Evolutionary conservation across 345 rosid species (phyloP).

Genomic region (Eucalyptus caleyi): DNA sequence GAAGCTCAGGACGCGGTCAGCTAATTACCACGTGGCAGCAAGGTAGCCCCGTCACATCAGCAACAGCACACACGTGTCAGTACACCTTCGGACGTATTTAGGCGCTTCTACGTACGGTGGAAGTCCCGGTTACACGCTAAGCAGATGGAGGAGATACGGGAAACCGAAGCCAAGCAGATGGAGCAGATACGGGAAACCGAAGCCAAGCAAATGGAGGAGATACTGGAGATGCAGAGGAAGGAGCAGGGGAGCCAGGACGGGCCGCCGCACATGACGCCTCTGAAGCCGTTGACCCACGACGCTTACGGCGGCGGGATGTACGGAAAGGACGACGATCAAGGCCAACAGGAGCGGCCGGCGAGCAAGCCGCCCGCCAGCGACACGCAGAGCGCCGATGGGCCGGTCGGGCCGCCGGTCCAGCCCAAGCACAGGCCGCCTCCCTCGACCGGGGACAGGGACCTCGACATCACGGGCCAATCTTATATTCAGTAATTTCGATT

Average conservation of each 20-base stretch:
- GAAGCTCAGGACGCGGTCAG: not conserved
- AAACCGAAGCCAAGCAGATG: not conserved
- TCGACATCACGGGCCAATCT: conserved; percentile 60
- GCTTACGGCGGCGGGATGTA: conserved; percentile 69
- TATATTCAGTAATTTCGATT: conserved; percentile 33
- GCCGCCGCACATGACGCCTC: conserved; percentile 27
- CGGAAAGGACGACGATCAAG: conserved; percentile 33
- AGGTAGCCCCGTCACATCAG: not conserved
- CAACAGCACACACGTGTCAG: not conserved
- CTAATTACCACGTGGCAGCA: not conserved
- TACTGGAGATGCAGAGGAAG: conserved; percentile 1
- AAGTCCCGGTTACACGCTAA: not conserved
- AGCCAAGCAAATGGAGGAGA: conserved; percentile 12
- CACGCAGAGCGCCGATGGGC: conserved; percentile 54
- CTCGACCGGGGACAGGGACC: conserved; percentile 43
- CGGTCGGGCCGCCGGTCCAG: conserved; percentile 5
- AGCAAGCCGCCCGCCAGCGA: conserved; percentile 42
- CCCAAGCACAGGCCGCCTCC: conserved; percentile 44
- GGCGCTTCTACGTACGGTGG: not conserved
- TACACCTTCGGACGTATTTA: not conserved
- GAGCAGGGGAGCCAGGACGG: conserved; percentile 1
- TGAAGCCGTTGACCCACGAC: conserved; percentile 40
- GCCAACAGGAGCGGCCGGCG: not conserved
- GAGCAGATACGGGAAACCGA: not conserved
- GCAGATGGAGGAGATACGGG: conserved; percentile 7